A percentile compares a stretch with the other conserved stretches of the same genome.
phyloP scores from a whole-genome alignment of 192 early-diverging fungal genomes.

The Coemansia sp. region DNA sequence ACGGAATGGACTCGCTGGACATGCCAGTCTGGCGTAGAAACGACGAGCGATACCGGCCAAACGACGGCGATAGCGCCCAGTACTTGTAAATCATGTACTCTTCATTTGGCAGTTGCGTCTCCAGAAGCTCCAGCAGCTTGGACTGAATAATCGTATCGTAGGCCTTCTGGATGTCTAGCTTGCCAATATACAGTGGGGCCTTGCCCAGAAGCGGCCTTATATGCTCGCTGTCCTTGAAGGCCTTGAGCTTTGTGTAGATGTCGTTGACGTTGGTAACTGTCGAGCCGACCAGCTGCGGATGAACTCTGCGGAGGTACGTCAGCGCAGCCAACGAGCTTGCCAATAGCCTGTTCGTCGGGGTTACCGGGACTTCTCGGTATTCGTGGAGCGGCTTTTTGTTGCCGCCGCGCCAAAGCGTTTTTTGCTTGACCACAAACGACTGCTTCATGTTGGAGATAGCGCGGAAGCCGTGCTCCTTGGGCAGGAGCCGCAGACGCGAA shows the following conservation, averaged over 20 bases:
- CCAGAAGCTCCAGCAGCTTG: constrained; percentile 53
- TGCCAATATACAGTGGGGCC: constrained; percentile 68
- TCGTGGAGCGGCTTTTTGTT: background rate
- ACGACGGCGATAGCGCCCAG: constrained; percentile 52
- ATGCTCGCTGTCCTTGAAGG: constrained; percentile 30
- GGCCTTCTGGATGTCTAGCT: constrained; percentile 76
- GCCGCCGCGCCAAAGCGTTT: background rate
- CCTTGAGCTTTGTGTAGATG: constrained; percentile 46
- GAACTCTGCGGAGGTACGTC: constrained; percentile 13
- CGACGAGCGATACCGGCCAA: constrained; percentile 25
- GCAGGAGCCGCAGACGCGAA: constrained; percentile 78
- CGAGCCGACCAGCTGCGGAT: constrained; percentile 42
- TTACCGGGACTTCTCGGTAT: constrained; percentile 31
- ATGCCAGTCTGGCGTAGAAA: constrained; percentile 32
- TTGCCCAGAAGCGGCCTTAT: constrained; percentile 4
- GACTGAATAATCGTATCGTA: constrained; percentile 85
- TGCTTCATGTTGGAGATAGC: constrained; percentile 74
- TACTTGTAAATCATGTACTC: constrained; percentile 75
- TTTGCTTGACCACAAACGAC: constrained; percentile 20
- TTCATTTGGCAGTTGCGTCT: constrained; percentile 40
- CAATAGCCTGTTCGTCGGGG: constrained; percentile 18
- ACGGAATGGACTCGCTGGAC: constrained; percentile 53
- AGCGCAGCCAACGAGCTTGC: constrained; percentile 38
- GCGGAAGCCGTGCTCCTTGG: constrained; percentile 76
- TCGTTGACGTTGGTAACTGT: constrained; percentile 56